Conservation (phyloP, 805 yeast species). For the Priceomyces castillae region DNA sequence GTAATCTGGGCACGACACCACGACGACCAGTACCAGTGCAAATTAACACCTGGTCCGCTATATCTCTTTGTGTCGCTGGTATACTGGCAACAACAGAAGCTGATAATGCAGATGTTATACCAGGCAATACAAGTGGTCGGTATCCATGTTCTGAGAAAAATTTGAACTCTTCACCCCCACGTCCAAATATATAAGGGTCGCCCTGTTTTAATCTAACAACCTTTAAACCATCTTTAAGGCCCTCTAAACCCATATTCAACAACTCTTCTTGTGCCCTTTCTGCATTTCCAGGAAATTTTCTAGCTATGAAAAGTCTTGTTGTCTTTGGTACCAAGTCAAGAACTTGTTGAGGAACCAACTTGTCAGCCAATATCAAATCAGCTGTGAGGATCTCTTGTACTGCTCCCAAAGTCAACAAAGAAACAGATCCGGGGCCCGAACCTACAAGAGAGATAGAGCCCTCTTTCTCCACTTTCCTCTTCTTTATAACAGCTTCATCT, state of each 20-base stretch:
- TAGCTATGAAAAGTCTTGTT: conserved; percentile 79
- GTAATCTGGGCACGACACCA: conserved; percentile 76
- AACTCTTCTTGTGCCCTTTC: conserved; percentile 89
- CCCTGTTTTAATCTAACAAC: conserved; percentile 94
- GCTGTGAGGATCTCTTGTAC: conserved; percentile 75
- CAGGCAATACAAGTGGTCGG: conserved; percentile 75
- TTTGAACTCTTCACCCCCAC: conserved; percentile 90
- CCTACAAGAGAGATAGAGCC: conserved; percentile 85
- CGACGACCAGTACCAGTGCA: conserved; percentile 94
- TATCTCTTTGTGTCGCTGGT: conserved; percentile 90
- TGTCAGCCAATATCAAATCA: conserved; percentile 84
- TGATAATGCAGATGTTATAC: conserved; percentile 84
- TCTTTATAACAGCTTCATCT: conserved; percentile 1
- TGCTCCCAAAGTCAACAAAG: conserved; percentile 83
- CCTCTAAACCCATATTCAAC: conserved; percentile 65
- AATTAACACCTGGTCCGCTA: conserved; percentile 86
- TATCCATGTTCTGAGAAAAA: conserved; percentile 69
- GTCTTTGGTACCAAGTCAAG: conserved; percentile 74
- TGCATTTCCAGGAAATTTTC: conserved; percentile 96
- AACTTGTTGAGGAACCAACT: conserved; percentile 86
- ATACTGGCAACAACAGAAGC: conserved; percentile 80
- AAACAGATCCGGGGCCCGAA: conserved; percentile 88
- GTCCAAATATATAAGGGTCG: conserved; percentile 93
- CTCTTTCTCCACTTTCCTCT: conserved; percentile 2
- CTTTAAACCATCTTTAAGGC: conserved; percentile 60